Percentiles rank a stretch among this genome's conserved stretches.
These are phyloP conservation scores for Capsella rubella DNA, from an alignment of 441 rosid species.

Conservation along the genomic window DNA sequence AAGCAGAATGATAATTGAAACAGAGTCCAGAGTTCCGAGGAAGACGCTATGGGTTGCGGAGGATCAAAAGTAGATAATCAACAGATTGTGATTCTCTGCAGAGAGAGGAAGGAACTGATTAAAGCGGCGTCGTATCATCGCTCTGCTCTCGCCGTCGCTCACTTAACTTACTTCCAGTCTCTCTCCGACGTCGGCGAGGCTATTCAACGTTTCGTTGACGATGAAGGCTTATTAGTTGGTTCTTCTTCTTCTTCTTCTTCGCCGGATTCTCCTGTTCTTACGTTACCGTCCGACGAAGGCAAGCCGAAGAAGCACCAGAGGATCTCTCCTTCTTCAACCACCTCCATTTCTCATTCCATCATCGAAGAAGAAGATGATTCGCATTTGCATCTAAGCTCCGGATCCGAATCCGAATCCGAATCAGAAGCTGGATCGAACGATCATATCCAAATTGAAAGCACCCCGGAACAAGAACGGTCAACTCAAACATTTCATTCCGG, in stretches of 20 bases:
- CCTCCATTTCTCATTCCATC: conserved; percentile 65
- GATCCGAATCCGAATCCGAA: conserved; percentile 58
- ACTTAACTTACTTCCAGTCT: conserved; percentile 72
- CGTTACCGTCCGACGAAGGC: conserved; percentile 76
- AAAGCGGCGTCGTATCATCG: conserved; percentile 76
- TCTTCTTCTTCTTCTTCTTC: conserved; percentile 18
- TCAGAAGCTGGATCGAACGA: conserved; percentile 46
- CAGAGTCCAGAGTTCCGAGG: conserved; percentile 28
- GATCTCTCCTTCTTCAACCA: conserved; percentile 62
- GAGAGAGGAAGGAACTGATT: conserved; percentile 69
- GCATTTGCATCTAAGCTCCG: conserved; percentile 74
- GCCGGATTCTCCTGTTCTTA: conserved; percentile 78
- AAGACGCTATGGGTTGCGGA: conserved; percentile 77
- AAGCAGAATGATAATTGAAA: conserved; percentile 22
- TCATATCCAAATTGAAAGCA: conserved; percentile 56
- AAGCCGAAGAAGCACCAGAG: conserved; percentile 49
- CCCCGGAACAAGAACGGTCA: conserved; percentile 34
- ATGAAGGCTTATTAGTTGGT: conserved; percentile 58
- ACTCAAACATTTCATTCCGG: conserved; percentile 35
- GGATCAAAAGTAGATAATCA: conserved; percentile 85
- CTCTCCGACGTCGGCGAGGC: conserved; percentile 80
- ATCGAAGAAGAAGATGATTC: conserved; percentile 43
- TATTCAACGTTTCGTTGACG: conserved; percentile 76
- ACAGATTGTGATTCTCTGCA: conserved; percentile 76
- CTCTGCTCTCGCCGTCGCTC: conserved; percentile 81